Evolutionary conservation across 2,329 filamentous ascomycete genomes (phyloP).

Genomic region (Macrophomina phaseolina): DNA sequence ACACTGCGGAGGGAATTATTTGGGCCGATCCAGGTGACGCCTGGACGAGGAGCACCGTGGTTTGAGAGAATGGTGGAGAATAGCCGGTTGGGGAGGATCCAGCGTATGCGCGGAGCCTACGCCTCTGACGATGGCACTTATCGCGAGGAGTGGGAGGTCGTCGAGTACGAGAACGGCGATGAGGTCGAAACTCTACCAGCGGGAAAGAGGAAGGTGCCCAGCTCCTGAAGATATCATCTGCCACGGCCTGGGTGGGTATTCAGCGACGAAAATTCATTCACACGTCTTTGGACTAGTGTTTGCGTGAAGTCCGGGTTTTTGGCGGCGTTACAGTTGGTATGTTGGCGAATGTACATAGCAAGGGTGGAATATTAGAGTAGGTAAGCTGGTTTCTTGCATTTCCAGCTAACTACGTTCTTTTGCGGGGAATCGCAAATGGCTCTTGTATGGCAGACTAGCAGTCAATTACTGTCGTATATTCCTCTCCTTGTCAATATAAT

Average conservation of each 20-base stretch:
- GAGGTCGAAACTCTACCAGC: constrained; percentile 36
- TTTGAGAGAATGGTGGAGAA: constrained; percentile 82
- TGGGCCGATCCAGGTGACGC: constrained; percentile 34
- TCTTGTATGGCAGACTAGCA: neutral
- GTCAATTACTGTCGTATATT: neutral
- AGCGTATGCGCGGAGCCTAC: constrained; percentile 65
- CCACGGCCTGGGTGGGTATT: neutral
- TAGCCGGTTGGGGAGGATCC: constrained; percentile 72
- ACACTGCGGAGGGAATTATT: constrained; percentile 4
- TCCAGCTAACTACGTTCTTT: neutral
- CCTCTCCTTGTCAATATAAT: neutral
- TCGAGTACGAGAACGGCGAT: constrained; percentile 63
- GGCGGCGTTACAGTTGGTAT: neutral
- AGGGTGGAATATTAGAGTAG: neutral
- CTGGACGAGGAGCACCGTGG: constrained; percentile 73
- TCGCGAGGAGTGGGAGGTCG: constrained; percentile 81
- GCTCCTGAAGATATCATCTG: neutral
- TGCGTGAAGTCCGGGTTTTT: neutral
- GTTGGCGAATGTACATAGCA: neutral
- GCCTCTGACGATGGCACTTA: constrained; percentile 68
- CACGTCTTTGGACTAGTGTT: neutral
- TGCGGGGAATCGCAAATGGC: neutral
- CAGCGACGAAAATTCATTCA: neutral
- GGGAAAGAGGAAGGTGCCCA: constrained; percentile 42
- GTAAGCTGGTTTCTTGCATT: neutral